phyloP scores from a whole-genome alignment of 2,329 filamentous ascomycete genomes.

The Exophiala viscosa region DNA sequence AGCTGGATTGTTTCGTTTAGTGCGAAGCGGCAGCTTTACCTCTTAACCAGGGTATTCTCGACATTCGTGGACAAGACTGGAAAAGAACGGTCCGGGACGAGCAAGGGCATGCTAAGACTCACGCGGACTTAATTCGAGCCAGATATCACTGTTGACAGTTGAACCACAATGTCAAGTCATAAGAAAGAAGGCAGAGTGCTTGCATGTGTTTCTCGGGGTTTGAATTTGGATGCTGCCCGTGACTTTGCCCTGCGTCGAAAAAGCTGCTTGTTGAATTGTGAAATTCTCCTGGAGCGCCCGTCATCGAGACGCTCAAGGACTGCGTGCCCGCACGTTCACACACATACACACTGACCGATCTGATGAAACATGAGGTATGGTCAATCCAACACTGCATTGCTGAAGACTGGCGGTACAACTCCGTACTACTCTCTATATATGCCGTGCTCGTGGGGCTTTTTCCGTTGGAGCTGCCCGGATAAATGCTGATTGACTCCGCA shows the following conservation, averaged over 20 bases:
- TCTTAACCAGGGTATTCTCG: conserved; percentile 8
- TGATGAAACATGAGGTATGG: not conserved
- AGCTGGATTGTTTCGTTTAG: conserved; percentile 1
- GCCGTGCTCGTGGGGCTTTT: not conserved
- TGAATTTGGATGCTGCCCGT: no score
- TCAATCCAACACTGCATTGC: not conserved
- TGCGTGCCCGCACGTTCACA: no score
- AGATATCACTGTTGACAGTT: conserved; percentile 17
- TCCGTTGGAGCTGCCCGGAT: not conserved
- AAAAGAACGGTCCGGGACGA: conserved; percentile 31
- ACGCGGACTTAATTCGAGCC: conserved; percentile 29
- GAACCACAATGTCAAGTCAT: conserved; percentile 23
- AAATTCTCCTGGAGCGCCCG: no score
- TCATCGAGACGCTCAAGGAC: no score
- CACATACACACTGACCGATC: not conserved
- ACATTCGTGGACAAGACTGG: conserved; percentile 23
- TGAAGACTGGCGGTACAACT: no score
- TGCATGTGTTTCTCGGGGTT: no score
- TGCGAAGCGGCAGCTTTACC: not conserved
- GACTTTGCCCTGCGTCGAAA: not conserved
- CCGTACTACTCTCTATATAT: not conserved
- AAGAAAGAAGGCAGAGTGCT: not conserved
- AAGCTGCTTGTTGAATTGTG: no score
- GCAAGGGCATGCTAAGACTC: conserved; percentile 30
- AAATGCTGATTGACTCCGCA: not conserved